Evolutionary conservation across 805 yeast genomes (phyloP).

Genomic region (Kuraishia cidri): DNA sequence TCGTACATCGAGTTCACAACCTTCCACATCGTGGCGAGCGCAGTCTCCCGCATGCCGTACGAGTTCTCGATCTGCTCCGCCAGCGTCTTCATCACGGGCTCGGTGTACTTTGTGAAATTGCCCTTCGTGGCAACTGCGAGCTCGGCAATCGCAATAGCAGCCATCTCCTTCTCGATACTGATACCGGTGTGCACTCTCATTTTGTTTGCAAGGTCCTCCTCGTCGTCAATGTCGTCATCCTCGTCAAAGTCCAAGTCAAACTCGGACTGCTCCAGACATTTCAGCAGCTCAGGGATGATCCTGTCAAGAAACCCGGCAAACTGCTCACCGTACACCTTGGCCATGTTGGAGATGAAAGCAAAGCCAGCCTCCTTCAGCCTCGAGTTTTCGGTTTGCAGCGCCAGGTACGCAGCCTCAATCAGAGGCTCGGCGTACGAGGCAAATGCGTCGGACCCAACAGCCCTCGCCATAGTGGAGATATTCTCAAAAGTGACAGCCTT

Average conservation of each 20-base stretch:
- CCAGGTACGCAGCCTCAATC: slow-evolving; percentile 77
- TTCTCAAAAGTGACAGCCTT: slow-evolving; percentile 91
- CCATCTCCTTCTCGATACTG: slow-evolving; percentile 92
- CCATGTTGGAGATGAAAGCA: slow-evolving; percentile 87
- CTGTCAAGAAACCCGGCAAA: slow-evolving; percentile 79
- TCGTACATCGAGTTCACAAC: slow-evolving; percentile 63
- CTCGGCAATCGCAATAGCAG: slow-evolving; percentile 84
- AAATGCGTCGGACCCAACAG: slow-evolving; percentile 89
- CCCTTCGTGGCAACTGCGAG: slow-evolving; percentile 82
- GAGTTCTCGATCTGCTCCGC: slow-evolving; percentile 74
- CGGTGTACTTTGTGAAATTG: slow-evolving; percentile 70
- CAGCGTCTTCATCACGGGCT: slow-evolving; percentile 54
- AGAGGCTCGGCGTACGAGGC: slow-evolving; percentile 80
- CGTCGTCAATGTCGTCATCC: slow-evolving; percentile 39
- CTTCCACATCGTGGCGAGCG: slow-evolving; percentile 76
- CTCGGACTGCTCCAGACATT: slow-evolving; percentile 82
- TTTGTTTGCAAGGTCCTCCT: slow-evolving; percentile 57
- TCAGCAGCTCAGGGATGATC: slow-evolving; percentile 76
- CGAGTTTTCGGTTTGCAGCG: slow-evolving; percentile 68
- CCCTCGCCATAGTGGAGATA: slow-evolving; percentile 90
- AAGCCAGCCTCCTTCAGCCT: slow-evolving; percentile 93
- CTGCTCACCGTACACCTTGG: slow-evolving; percentile 88
- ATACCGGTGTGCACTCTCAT: slow-evolving; percentile 89
- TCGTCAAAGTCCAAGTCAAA: slow-evolving; percentile 55
- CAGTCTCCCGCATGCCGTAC: slow-evolving; percentile 86